phyloP scores from a whole-genome alignment of 805 yeast genomes.

The Cyberlindnera misumaiensis region DNA sequence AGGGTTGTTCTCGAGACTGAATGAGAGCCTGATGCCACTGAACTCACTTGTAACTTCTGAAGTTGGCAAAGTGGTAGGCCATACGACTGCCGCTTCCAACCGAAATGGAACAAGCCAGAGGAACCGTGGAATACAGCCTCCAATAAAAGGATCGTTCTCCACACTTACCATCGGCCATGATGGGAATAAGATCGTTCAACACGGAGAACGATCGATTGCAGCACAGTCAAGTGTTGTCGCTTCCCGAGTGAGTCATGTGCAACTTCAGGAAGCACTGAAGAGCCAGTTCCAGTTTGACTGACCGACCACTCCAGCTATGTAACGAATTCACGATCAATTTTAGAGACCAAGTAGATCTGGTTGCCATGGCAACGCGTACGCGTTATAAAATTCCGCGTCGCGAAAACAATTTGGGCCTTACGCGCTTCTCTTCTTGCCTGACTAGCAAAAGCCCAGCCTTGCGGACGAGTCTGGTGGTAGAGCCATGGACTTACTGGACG shows the following conservation, averaged over 20 bases:
- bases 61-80: slow-evolving; percentile 12
- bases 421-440: neutral
- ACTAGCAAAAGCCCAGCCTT: too few species aligned
- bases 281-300: slow-evolving; percentile 5
- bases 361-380: too few species aligned
- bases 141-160: slow-evolving; percentile 19
- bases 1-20: slow-evolving; percentile 8
- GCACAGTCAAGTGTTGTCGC: slow-evolving; percentile 16
- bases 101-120: neutral
- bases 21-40: slow-evolving; percentile 6
- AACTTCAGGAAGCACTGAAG: slow-evolving; percentile 20
- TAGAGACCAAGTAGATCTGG: too few species aligned
- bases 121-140: neutral
- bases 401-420: neutral
- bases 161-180: slow-evolving; percentile 23
- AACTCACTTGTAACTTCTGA: slow-evolving; percentile 17
- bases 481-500: slow-evolving; percentile 19
- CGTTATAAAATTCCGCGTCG: too few species aligned
- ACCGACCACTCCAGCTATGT: neutral
- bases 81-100: neutral
- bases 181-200: slow-evolving; percentile 20
- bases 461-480: neutral
- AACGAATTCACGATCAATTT: too few species aligned
- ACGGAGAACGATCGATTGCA: slow-evolving; percentile 21
- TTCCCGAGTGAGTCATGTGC: slow-evolving; percentile 22